Conservation (phyloP, 2,329 filamentous ascomycete species). For the Grosmannia clavigera region DNA sequence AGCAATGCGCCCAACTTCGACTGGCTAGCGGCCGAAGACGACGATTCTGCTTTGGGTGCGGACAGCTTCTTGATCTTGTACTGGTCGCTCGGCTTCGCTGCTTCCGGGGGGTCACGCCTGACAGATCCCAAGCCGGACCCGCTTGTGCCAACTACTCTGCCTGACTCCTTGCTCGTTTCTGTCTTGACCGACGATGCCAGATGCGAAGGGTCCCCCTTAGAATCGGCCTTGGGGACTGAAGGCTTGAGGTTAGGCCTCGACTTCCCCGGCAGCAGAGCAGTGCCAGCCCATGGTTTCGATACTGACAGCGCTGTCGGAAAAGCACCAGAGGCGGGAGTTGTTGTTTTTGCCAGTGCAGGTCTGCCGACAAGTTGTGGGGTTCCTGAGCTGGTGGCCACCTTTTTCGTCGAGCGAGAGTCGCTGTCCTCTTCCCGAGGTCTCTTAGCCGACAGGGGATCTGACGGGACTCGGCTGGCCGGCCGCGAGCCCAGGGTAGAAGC, state of each 20-base stretch:
- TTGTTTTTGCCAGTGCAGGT: conserved; percentile 16
- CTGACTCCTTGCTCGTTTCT: neutral
- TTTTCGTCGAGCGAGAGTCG: conserved; percentile 25
- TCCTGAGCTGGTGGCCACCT: conserved; percentile 21
- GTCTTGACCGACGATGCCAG: neutral
- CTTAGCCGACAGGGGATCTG: conserved; percentile 19
- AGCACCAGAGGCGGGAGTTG: conserved; percentile 12
- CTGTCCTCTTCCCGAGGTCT: conserved; percentile 26
- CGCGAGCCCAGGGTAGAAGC: neutral
- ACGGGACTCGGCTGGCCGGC: conserved; percentile 11
- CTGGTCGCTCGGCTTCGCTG: neutral
- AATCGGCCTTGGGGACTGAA: neutral
- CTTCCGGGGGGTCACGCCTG: neutral
- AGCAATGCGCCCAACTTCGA: conserved; percentile 44
- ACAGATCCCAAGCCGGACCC: neutral
- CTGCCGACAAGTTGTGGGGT: conserved; percentile 11
- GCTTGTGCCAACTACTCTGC: conserved; percentile 10
- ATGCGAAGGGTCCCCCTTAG: conserved; percentile 12
- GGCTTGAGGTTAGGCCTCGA: conserved; percentile 31
- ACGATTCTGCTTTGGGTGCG: conserved; percentile 17
- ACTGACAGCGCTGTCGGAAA: conserved; percentile 4
- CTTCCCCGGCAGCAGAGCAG: conserved; percentile 32
- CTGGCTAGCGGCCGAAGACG: conserved; percentile 19
- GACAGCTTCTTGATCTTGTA: conserved; percentile 15
- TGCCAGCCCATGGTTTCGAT: conserved; percentile 18